Conservation (phyloP, 441 rosid genomes). For the Croton setiger region DNA sequence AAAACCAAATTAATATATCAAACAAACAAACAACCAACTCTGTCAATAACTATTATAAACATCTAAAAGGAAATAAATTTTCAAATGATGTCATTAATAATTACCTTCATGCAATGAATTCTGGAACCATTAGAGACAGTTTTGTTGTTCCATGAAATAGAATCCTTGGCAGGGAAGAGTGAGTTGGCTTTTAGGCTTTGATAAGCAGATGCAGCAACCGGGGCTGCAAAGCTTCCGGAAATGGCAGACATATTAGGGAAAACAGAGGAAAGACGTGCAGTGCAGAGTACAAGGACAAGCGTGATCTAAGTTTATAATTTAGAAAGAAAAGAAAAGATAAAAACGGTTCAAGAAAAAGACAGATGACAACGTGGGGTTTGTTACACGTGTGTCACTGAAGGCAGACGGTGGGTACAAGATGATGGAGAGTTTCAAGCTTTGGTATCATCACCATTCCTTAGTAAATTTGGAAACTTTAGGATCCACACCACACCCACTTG, state of each 20-base stretch:
- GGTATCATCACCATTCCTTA: slow-evolving; percentile 23
- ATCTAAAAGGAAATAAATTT: no score
- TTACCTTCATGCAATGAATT: slow-evolving; percentile 54
- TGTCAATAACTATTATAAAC: no score
- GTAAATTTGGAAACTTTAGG: not conserved
- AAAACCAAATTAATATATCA: slow-evolving; percentile 3
- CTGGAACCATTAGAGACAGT: slow-evolving; percentile 52
- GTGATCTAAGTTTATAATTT: not conserved
- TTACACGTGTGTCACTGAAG: not conserved
- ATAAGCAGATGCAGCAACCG: slow-evolving; percentile 28
- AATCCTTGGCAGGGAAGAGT: slow-evolving; percentile 28
- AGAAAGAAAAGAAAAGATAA: not conserved
- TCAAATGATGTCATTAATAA: not conserved
- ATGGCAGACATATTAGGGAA: slow-evolving; percentile 36
- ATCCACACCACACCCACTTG: no score
- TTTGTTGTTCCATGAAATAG: slow-evolving; percentile 36
- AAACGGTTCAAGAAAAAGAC: slow-evolving; percentile 27
- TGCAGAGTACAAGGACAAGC: not conserved
- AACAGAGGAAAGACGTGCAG: not conserved
- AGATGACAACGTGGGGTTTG: slow-evolving; percentile 30
- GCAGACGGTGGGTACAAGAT: slow-evolving; percentile 12
- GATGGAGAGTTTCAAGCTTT: slow-evolving; percentile 25
- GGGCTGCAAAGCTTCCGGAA: slow-evolving; percentile 32
- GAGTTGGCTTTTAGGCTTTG: slow-evolving; percentile 32
- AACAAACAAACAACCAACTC: no score